These are phyloP conservation scores for Stachybotrys chartarum DNA, from an alignment of 2,329 filamentous ascomycete genomes.

Conservation along the genomic window DNA sequence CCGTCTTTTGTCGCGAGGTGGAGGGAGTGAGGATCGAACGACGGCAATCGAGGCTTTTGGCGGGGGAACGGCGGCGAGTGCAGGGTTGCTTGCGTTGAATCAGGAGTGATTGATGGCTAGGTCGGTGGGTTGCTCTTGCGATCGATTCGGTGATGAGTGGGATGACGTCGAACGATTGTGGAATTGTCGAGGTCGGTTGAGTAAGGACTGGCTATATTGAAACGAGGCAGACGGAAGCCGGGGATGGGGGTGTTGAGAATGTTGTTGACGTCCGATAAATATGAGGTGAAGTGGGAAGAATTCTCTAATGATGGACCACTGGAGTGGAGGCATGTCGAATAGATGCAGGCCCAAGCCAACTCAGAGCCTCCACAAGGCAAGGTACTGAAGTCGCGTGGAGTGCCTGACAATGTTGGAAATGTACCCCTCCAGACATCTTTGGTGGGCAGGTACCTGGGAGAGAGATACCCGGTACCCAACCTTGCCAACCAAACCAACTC, in stretches of 20 bases:
- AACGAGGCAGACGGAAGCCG: background rate
- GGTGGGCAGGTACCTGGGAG: background rate
- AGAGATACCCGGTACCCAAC: no score
- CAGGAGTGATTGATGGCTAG: no score
- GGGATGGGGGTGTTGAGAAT: background rate
- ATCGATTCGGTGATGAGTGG: no score
- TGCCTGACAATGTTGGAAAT: background rate
- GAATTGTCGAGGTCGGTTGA: background rate
- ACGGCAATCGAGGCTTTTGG: no score
- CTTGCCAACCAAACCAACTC: no score
- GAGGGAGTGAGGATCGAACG: no score
- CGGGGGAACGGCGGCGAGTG: no score
- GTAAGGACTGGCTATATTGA: background rate
- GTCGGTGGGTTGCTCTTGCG: no score
- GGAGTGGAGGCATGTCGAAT: background rate
- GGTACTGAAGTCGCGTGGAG: background rate
- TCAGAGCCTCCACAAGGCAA: background rate
- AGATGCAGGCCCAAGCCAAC: background rate
- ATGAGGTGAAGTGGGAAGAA: background rate
- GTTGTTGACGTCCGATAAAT: background rate
- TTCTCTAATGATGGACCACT: background rate
- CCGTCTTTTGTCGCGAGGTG: no score
- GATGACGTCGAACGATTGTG: no score
- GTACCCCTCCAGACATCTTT: background rate
- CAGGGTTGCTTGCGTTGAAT: no score